Base-by-base conservation (phyloP, 1,284 basidiomycete genomes). In the Rhodotorula sp. region DNA sequence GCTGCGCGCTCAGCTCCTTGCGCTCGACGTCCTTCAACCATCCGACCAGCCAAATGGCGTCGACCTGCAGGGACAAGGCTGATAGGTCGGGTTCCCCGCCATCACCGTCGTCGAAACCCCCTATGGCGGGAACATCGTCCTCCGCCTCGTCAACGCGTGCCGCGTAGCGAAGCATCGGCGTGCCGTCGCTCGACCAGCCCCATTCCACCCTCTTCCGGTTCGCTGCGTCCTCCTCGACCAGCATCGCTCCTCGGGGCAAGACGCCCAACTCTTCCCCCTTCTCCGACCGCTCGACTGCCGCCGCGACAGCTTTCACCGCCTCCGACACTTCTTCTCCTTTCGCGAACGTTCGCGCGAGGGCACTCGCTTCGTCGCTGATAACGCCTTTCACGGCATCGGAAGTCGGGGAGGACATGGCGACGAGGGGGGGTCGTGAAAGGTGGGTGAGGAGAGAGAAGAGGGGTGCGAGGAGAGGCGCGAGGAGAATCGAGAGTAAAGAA, bases 291-390 rank as follows among this genome's bases (percentile, higher is more conserved):
- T 53, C 82, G 80, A 30, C 90, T 77, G 36, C 92, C 82, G 6
- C 79, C 79, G 88, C 87, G 88, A 92, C 75, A 0, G 84, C 83
- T n/a, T 82, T 80, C 27, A 86, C 77, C 2, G 85, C 89, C 64
- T 88, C 86, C 9, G 81, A 76, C 20, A 79, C 76, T 32, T 82
- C 82, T 0, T 87, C 84, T 5, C 90, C 83, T 71, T 88, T 86
- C 2, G 86, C 90, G 91, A 91, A 93, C 0, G 87, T 88, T 2
- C 82, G 78, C 39, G 93, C 80, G 29, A 91, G 78, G 13, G 86
- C 85, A 30, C 80, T 82, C 4, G 89, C 80, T 15, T 84, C 84
- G 70, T 88, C 87, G 63, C 83, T 85, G 19, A 89, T 66, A 0
- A 82, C 78, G 6, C 29, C 20, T 22, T 30, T 53, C 1, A 39